phyloP scores from a whole-genome alignment of 2,329 filamentous ascomycete species.

The Cadophora sp. region DNA sequence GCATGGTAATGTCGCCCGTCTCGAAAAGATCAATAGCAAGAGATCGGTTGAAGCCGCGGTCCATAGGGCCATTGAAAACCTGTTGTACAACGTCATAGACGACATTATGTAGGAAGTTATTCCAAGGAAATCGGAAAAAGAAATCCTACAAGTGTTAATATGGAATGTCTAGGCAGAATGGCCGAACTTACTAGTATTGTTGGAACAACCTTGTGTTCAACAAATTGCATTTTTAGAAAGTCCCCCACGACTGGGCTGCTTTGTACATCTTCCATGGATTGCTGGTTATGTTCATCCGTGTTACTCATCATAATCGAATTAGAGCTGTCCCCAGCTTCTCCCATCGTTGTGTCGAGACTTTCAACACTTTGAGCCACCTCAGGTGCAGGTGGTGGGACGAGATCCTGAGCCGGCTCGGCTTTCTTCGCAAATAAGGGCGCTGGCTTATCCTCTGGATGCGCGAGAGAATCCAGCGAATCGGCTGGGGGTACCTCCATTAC shows the following conservation, averaged over 20 bases:
- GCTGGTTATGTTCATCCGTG: slow-evolving; percentile 35
- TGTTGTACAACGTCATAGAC: slow-evolving; percentile 99
- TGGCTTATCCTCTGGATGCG: slow-evolving; percentile 72
- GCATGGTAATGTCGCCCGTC: slow-evolving; percentile 84
- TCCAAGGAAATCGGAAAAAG: slow-evolving; percentile 99
- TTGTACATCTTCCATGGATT: slow-evolving; percentile 29
- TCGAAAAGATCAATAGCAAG: slow-evolving; percentile 94
- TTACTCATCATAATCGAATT: slow-evolving; percentile 41
- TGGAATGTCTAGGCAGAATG: background rate
- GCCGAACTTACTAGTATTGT: slow-evolving; percentile 80
- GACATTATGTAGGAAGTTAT: slow-evolving; percentile 98
- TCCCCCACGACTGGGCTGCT: slow-evolving; percentile 83
- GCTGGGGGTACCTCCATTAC: slow-evolving; percentile 15
- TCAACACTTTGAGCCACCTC: slow-evolving; percentile 38
- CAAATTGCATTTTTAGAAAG: slow-evolving; percentile 94
- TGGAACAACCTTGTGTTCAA: slow-evolving; percentile 91
- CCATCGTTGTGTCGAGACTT: slow-evolving; percentile 44
- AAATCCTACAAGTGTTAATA: slow-evolving; percentile 69
- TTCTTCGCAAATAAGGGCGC: slow-evolving; percentile 67
- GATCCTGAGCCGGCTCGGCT: slow-evolving; percentile 30
- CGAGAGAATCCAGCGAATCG: slow-evolving; percentile 48
- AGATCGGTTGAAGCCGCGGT: slow-evolving; percentile 89
- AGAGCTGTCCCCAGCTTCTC: slow-evolving; percentile 42
- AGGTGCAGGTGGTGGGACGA: slow-evolving; percentile 19
- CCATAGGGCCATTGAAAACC: slow-evolving; percentile 98